Conservation (phyloP, 2,329 filamentous ascomycete species). For the Chrysoporthe puriensis region DNA sequence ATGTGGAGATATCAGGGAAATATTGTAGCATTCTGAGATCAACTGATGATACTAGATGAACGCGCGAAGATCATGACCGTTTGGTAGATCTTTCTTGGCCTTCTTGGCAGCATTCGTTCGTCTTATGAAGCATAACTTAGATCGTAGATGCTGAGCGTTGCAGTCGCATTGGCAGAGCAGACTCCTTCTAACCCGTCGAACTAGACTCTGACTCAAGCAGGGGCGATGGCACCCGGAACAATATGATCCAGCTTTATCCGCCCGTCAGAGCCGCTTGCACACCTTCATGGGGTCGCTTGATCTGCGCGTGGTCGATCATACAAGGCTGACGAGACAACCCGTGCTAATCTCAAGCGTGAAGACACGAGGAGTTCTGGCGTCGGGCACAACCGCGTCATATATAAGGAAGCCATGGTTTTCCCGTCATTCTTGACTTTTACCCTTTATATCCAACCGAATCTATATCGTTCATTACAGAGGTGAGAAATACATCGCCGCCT, state of each 20-base stretch:
- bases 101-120: background rate
- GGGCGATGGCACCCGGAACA: background rate
- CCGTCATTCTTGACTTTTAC: background rate
- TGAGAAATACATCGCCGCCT: background rate
- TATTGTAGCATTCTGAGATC: background rate
- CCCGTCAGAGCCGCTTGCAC: background rate
- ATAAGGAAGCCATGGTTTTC: constrained; percentile 2
- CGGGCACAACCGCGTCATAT: background rate
- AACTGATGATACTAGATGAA: background rate
- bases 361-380: background rate
- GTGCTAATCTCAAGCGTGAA: background rate
- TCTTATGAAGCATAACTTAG: background rate
- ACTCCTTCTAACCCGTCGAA: background rate
- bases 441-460: background rate
- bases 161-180: background rate
- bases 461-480: constrained; percentile 22
- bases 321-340: constrained; percentile 15
- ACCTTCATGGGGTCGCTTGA: background rate
- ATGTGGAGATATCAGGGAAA: background rate
- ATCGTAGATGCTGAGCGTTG: background rate
- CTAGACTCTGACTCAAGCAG: background rate
- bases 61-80: too few species aligned
- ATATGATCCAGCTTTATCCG: background rate
- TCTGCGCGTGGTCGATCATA: constrained; percentile 18
- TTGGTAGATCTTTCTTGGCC: background rate